phyloP scores from a whole-genome alignment of 305 asterid species.

The Fraxinus greggii region DNA sequence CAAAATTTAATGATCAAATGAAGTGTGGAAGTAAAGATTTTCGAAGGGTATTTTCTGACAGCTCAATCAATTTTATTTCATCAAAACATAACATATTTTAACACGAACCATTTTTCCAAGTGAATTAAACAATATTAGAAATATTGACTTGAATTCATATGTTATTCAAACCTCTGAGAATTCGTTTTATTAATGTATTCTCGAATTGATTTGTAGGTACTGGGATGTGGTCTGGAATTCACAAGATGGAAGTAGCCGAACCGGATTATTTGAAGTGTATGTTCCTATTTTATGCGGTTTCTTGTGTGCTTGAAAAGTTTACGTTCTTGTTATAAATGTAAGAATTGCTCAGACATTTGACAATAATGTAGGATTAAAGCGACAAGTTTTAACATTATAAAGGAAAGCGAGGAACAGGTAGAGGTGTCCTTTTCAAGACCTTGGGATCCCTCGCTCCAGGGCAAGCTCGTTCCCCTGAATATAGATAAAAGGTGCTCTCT shows the following conservation, averaged over 20 bases:
- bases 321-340: background rate
- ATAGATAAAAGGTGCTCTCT: slow-evolving; percentile 74
- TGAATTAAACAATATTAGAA: background rate
- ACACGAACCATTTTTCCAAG: background rate
- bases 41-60: background rate
- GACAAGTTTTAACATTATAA: slow-evolving; percentile 66
- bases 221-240: slow-evolving; percentile 98
- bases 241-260: slow-evolving; percentile 58
- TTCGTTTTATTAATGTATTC: background rate
- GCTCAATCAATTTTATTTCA: background rate
- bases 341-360: slow-evolving; percentile 5
- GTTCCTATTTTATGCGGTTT: slow-evolving; percentile 18
- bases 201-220: slow-evolving; percentile 48
- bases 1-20: background rate
- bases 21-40: background rate
- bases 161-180: background rate
- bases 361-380: slow-evolving; percentile 57
- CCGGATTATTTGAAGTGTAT: slow-evolving; percentile 90
- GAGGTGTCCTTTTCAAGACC: slow-evolving; percentile 87
- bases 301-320: background rate
- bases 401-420: slow-evolving; percentile 77
- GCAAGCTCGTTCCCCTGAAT: slow-evolving; percentile 70
- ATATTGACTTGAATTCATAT: background rate
- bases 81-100: background rate
- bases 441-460: slow-evolving; percentile 80